Conservation (phyloP, 768 basidiomycete species). For the Kwoniella dejecticola region DNA sequence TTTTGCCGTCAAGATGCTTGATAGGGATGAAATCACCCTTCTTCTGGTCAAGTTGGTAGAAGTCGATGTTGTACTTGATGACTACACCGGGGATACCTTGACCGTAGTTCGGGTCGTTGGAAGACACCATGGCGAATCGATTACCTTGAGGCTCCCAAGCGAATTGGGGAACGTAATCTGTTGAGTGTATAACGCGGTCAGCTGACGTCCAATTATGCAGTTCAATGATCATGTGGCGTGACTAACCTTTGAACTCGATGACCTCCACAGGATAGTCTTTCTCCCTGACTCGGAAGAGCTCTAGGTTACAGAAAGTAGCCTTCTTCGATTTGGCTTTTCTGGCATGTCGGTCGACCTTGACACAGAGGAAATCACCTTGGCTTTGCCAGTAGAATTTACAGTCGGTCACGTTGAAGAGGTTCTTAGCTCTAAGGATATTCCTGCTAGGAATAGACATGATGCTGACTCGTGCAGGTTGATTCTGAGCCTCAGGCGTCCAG, state of each 20-base stretch:
- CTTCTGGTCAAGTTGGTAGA: constrained; percentile 86
- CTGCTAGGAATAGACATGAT: constrained; percentile 85
- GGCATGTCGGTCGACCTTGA: constrained; percentile 97
- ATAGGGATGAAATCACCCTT: constrained; percentile 94
- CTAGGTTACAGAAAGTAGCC: constrained; percentile 95
- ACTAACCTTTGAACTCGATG: constrained; percentile 87
- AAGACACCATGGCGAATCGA: constrained; percentile 93
- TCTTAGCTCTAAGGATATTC: constrained; percentile 83
- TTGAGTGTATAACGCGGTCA: constrained; percentile 3
- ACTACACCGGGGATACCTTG: constrained; percentile 86
- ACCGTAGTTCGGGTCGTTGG: constrained; percentile 87
- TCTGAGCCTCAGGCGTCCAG: constrained; percentile 95
- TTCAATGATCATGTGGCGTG: not conserved
- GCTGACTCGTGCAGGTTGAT: constrained; percentile 97
- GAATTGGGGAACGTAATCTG: constrained; percentile 92
- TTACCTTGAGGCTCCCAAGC: constrained; percentile 99
- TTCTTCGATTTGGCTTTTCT: constrained; percentile 80
- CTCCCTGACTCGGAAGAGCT: constrained; percentile 95
- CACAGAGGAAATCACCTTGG: constrained; percentile 95
- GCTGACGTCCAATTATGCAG: not conserved
- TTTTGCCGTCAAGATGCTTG: constrained; percentile 75
- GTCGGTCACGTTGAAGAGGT: constrained; percentile 96
- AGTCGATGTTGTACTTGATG: constrained; percentile 94
- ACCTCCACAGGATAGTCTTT: constrained; percentile 98
- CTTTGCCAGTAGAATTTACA: constrained; percentile 99